These are phyloP conservation scores for Trichoderma brevicompactum DNA, from an alignment of 2,329 filamentous ascomycete species.

Conservation along the genomic window DNA sequence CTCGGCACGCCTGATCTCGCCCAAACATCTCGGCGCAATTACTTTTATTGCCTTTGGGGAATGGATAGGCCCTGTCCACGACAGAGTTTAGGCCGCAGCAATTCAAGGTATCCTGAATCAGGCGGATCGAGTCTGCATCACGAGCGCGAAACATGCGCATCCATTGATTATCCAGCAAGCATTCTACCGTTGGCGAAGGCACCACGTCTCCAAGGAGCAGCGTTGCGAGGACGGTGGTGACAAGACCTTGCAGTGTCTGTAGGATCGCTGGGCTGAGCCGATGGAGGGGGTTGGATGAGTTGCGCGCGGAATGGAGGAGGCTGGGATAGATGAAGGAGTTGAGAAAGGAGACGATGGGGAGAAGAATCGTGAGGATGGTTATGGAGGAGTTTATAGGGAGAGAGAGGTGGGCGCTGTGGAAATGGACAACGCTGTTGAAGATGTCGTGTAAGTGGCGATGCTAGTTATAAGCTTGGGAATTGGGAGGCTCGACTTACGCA, in stretches of 20 bases:
- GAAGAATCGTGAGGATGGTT: slow-evolving; percentile 46
- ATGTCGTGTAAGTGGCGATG: slow-evolving; percentile 1
- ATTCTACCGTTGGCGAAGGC: slow-evolving; percentile 47
- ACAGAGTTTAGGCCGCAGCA: slow-evolving; percentile 68
- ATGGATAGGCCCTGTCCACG: slow-evolving; percentile 67
- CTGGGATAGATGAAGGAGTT: slow-evolving; percentile 45
- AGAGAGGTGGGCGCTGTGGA: slow-evolving; percentile 45
- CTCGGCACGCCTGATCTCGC: slow-evolving; percentile 53
- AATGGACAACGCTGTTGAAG: slow-evolving; percentile 45
- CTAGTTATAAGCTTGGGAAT: neutral
- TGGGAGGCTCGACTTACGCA: slow-evolving; percentile 34
- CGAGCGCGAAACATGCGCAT: slow-evolving; percentile 55
- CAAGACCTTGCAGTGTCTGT: slow-evolving; percentile 49
- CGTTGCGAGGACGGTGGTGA: slow-evolving; percentile 51
- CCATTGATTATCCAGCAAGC: slow-evolving; percentile 63
- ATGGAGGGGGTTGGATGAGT: slow-evolving; percentile 31
- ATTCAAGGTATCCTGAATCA: slow-evolving; percentile 66
- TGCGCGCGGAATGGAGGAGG: slow-evolving; percentile 37
- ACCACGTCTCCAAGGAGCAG: slow-evolving; percentile 45
- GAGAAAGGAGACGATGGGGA: slow-evolving; percentile 47
- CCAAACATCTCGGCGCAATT: slow-evolving; percentile 54
- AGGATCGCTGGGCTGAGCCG: slow-evolving; percentile 42
- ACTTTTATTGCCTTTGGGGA: slow-evolving; percentile 42
- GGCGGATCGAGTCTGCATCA: slow-evolving; percentile 54
- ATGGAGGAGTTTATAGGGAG: slow-evolving; percentile 46